A percentile compares a stretch with the other conserved stretches of the same genome.
Evolutionary conservation across 352 stramenopile species (phyloP).

Genomic region (Aphanomyces cochlioides): DNA sequence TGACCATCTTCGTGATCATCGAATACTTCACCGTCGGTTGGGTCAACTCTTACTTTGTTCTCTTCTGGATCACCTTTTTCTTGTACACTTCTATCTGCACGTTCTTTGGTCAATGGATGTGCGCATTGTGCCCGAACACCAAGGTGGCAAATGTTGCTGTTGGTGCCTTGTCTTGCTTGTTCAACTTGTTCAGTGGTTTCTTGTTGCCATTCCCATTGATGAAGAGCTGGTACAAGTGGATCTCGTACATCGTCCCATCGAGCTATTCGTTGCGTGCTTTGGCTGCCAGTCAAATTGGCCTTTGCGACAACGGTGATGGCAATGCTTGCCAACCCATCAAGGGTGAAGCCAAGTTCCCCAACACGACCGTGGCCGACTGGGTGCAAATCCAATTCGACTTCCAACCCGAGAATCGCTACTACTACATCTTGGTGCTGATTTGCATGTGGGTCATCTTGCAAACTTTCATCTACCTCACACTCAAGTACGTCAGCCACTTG

Average conservation of each 20-base stretch:
- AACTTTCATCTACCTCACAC: conserved; percentile 52
- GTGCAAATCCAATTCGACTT: conserved; percentile 23
- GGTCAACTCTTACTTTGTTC: conserved; percentile 39
- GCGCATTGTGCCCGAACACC: conserved; percentile 58
- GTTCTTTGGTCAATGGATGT: conserved; percentile 73
- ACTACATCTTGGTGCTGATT: conserved; percentile 20
- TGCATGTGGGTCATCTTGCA: conserved; percentile 53
- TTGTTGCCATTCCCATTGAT: conserved; percentile 51
- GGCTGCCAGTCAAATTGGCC: conserved; percentile 10
- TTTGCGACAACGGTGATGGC: conserved; percentile 8
- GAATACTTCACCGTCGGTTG: conserved; percentile 55
- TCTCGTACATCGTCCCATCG: conserved; percentile 58
- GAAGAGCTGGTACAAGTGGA: conserved; percentile 64
- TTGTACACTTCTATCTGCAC: conserved; percentile 61
- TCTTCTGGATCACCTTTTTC: conserved; percentile 53
- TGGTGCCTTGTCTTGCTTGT: conserved; percentile 57
- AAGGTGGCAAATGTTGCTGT: conserved; percentile 77
- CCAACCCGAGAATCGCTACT: conserved; percentile 20
- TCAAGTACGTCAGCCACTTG: conserved; percentile 66
- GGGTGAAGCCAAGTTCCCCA: not conserved
- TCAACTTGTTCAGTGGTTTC: conserved; percentile 63
- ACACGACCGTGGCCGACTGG: not conserved
- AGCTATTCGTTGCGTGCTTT: conserved; percentile 44
- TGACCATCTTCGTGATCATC: conserved; percentile 48
- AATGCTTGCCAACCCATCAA: conserved; percentile 10